Conservation (phyloP, 2,329 filamentous ascomycete species). For the Penicillium sp. region DNA sequence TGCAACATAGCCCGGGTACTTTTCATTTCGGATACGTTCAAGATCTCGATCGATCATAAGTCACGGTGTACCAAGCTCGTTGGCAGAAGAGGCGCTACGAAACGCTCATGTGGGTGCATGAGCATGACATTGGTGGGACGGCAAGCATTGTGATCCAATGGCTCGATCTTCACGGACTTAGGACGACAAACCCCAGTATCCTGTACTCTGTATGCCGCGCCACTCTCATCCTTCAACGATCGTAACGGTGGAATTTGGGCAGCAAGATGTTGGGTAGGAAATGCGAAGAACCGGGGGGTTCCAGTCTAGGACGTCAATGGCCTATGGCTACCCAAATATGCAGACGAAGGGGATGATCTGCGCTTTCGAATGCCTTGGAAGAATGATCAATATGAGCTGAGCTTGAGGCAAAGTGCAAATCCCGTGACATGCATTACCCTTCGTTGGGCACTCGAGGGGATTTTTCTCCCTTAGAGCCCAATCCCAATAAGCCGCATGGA, state of each 20-base stretch:
- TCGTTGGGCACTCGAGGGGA: slow-evolving; percentile 14
- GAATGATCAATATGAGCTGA: slow-evolving; percentile 14
- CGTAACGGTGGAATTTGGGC: slow-evolving; percentile 18
- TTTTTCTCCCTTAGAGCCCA: slow-evolving; percentile 20
- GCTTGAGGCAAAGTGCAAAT: slow-evolving; percentile 14
- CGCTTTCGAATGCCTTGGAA: slow-evolving; percentile 7
- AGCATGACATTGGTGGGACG: slow-evolving; percentile 11
- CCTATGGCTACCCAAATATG: slow-evolving; percentile 14
- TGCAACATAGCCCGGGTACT: slow-evolving; percentile 4
- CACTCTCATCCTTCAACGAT: slow-evolving; percentile 13
- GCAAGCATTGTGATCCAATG: slow-evolving; percentile 8
- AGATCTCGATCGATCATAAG: slow-evolving; percentile 24
- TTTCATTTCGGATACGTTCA: slow-evolving; percentile 6
- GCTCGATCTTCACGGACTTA: slow-evolving; percentile 13
- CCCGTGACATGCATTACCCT: slow-evolving; percentile 13
- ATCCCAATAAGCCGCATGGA: slow-evolving; percentile 23
- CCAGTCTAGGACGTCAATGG: slow-evolving; percentile 15
- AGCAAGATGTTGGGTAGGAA: slow-evolving; percentile 25
- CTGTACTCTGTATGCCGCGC: background rate
- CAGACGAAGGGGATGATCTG: slow-evolving; percentile 16
- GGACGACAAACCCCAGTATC: background rate
- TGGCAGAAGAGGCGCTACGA: slow-evolving; percentile 11
- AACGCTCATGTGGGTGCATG: slow-evolving; percentile 13
- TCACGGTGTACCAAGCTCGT: slow-evolving; percentile 7
- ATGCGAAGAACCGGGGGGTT: slow-evolving; percentile 11